Evolutionary conservation across 192 early-diverging fungal genomes (phyloP).

Genomic region (Backusella westeae): DNA sequence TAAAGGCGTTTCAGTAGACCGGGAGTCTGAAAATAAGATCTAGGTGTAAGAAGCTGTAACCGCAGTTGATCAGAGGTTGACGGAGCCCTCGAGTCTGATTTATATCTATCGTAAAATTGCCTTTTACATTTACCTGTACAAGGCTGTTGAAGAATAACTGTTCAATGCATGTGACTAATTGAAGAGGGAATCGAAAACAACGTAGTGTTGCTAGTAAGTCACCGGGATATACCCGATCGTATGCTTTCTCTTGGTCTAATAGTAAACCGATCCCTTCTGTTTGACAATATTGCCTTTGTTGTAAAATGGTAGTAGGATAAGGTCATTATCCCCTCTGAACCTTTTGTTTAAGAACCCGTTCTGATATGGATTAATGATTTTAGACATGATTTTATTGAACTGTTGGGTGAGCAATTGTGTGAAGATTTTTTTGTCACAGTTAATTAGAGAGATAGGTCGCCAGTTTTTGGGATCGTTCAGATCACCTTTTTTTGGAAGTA

Average conservation of each 20-base stretch:
- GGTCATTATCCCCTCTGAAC: slow-evolving; percentile 19
- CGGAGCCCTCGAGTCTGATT: slow-evolving; percentile 17
- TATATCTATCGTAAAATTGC: not conserved
- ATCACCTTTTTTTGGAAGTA: no score
- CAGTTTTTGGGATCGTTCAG: no score
- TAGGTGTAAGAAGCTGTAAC: no score
- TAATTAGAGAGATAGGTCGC: no score
- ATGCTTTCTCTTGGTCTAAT: slow-evolving; percentile 24
- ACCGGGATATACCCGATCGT: slow-evolving; percentile 13
- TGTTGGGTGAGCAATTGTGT: no score
- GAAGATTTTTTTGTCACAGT: no score
- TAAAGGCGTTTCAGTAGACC: no score
- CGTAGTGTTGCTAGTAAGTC: slow-evolving; percentile 10
- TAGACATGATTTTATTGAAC: no score
- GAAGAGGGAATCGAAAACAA: slow-evolving; percentile 13
- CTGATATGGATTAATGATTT: no score
- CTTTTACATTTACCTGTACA: slow-evolving; percentile 20
- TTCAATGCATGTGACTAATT: not conserved
- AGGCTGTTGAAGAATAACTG: slow-evolving; percentile 25
- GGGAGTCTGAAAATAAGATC: no score
- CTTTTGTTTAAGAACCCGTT: no score
- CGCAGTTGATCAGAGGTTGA: not conserved
- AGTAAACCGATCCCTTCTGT: not conserved
- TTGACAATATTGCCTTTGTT: no score
- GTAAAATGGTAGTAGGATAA: not conserved